phyloP scores from a whole-genome alignment of 441 rosid genomes.

The Hura crepitans region DNA sequence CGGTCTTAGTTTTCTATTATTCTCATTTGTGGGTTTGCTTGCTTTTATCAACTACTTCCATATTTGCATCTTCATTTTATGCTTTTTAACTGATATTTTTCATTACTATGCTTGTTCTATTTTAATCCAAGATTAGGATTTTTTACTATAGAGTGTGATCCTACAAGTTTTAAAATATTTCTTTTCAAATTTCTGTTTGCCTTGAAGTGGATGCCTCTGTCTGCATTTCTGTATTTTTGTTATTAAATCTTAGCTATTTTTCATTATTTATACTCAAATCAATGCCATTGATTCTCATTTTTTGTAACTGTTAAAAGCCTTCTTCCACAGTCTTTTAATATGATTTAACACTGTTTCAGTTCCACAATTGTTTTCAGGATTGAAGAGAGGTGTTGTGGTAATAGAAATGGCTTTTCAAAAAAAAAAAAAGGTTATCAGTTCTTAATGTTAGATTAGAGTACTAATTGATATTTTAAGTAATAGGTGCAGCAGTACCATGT shows the following conservation, averaged over 20 bases:
- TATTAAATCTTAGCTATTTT: not conserved
- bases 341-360: not conserved
- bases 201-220: not conserved
- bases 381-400: not conserved
- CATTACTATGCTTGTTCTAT: not conserved
- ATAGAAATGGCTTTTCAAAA: not conserved
- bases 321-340: not conserved
- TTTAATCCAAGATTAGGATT: slow-evolving; percentile 1
- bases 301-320: too few relatives aligned
- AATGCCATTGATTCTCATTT: not conserved
- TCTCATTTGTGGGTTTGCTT: not conserved
- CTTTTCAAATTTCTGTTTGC: not conserved
- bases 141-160: not conserved
- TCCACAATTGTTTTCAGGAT: not conserved
- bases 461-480: slow-evolving; percentile 14
- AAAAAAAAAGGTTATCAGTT: not conserved
- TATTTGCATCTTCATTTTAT: not conserved
- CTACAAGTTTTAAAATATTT: not conserved
- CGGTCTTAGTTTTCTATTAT: not conserved
- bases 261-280: not conserved
- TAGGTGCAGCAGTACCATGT: slow-evolving; percentile 3
- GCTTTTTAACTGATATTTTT: slow-evolving; percentile 1
- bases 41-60: not conserved
- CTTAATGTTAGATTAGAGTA: slow-evolving; percentile 6
- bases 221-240: slow-evolving; percentile 6